Percentiles rank a stretch among this genome's conserved stretches.
Conservation (phyloP, 768 basidiomycete species). For the Xerocomus potaroensis region DNA sequence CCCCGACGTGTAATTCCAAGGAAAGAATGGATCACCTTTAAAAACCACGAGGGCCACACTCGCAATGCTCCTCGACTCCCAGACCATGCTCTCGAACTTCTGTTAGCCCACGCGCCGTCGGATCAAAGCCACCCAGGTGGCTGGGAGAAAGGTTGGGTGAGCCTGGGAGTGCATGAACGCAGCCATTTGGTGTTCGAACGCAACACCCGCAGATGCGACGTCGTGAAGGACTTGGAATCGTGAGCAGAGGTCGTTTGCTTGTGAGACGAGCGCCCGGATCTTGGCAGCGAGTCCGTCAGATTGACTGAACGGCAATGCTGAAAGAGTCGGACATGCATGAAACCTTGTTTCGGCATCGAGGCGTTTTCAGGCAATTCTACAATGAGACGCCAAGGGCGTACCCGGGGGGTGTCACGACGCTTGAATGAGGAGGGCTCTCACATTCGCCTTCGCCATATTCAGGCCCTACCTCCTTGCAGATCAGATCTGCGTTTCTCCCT, state of each 20-base stretch:
- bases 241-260: constrained; percentile 9
- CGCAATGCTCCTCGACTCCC: constrained; percentile 19
- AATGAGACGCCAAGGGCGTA: background rate
- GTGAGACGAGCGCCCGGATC: constrained; percentile 11
- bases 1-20: background rate
- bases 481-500: too few relatives aligned
- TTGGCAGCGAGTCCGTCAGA: constrained; percentile 4
- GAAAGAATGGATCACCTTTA: constrained; percentile 9
- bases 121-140: background rate
- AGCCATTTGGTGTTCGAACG: constrained; percentile 8
- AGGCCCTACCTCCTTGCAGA: too few relatives aligned
- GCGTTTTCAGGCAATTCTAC: background rate
- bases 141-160: background rate
- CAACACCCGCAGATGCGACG: background rate
- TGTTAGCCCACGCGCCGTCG: background rate
- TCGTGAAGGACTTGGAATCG: constrained; percentile 14
- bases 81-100: constrained; percentile 14
- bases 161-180: constrained; percentile 11
- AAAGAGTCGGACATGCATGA: background rate
- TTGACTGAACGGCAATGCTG: constrained; percentile 7
- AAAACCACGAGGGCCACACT: constrained; percentile 11
- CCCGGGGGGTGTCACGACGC: background rate
- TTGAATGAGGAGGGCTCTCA: constrained; percentile 17
- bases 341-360: background rate
- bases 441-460: too few relatives aligned